A percentile compares a stretch with the other conserved stretches of the same genome.
Evolutionary conservation across 2,329 filamentous ascomycete species (phyloP).

Genomic region (Stagonosporopsis rhizophila): DNA sequence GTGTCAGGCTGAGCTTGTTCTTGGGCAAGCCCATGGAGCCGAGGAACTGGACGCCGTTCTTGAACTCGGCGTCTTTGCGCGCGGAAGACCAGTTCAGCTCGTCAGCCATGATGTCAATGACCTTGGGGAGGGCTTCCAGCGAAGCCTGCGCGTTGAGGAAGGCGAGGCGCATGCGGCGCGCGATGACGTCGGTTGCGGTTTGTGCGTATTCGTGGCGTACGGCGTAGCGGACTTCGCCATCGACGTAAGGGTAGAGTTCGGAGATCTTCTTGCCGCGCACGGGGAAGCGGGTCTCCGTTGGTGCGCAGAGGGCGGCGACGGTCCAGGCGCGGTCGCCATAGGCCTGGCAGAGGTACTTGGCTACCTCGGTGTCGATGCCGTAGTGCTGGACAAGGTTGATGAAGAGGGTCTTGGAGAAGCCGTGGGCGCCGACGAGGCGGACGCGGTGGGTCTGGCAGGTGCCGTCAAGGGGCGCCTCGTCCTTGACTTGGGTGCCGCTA

Average conservation of each 20-base stretch:
- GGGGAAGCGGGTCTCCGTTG: constrained; percentile 81
- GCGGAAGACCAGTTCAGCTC: constrained; percentile 80
- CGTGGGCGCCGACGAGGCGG: constrained; percentile 81
- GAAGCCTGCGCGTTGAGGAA: constrained; percentile 93
- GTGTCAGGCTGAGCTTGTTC: constrained; percentile 61
- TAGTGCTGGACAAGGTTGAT: constrained; percentile 96
- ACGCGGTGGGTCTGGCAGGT: constrained; percentile 84
- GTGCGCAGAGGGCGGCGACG: constrained; percentile 79
- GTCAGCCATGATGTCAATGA: constrained; percentile 88
- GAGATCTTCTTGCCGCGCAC: constrained; percentile 82
- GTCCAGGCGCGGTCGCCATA: constrained; percentile 95
- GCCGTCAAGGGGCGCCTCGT: constrained; percentile 74
- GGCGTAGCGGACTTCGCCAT: constrained; percentile 89
- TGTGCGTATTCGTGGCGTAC: constrained; percentile 90
- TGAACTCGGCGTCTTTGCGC: constrained; percentile 82
- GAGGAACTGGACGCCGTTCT: constrained; percentile 67
- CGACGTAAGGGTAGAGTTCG: constrained; percentile 84
- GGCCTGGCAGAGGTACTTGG: constrained; percentile 83
- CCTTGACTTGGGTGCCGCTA: constrained; percentile 74
- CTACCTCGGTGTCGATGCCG: constrained; percentile 88
- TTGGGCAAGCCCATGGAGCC: constrained; percentile 68
- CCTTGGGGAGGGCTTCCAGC: constrained; percentile 79
- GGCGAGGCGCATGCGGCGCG: constrained; percentile 81
- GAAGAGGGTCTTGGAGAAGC: constrained; percentile 88
- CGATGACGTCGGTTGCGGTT: constrained; percentile 86